A percentile compares a stretch with the other conserved stretches of the same genome.
phyloP scores from a whole-genome alignment of 306 rosid genomes.

The Quercus suber region DNA sequence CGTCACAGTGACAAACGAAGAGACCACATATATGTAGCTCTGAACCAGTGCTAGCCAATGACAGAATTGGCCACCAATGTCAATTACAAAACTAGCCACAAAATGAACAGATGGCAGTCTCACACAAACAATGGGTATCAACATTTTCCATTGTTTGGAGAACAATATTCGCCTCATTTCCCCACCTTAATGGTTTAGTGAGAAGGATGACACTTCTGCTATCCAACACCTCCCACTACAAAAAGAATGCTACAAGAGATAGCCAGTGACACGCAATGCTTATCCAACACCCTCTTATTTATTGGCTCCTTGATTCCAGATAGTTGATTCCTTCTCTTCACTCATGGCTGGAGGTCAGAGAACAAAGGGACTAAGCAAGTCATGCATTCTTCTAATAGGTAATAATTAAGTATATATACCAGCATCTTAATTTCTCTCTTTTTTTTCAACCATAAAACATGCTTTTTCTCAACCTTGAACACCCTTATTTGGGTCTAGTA shows the following conservation, averaged over 20 bases:
- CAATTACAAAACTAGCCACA: not conserved
- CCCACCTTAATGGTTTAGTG: conserved; percentile 45
- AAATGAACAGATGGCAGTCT: conserved; percentile 14
- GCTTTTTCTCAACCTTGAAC: not conserved
- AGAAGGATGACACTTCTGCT: conserved; percentile 62
- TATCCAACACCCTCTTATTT: conserved; percentile 17
- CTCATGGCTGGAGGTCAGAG: conserved; percentile 48
- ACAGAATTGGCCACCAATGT: not conserved
- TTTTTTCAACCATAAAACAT: not conserved
- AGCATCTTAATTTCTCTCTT: not conserved
- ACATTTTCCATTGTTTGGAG: not conserved
- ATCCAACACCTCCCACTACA: conserved; percentile 14
- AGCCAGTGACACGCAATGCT: not conserved
- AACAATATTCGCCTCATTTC: not conserved
- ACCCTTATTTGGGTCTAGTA: not conserved
- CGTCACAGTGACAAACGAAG: not conserved
- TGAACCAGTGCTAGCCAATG: not conserved
- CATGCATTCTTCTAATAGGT: conserved; percentile 93
- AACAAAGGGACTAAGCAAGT: conserved; percentile 43
- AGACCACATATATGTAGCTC: conserved; percentile 2
- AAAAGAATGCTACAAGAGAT: not conserved
- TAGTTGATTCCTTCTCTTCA: conserved; percentile 1
- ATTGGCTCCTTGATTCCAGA: conserved; percentile 3
- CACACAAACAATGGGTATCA: not conserved
- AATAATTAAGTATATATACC: conserved; percentile 1